Conservation (phyloP, 768 basidiomycete species). For the Podaxis sp. region DNA sequence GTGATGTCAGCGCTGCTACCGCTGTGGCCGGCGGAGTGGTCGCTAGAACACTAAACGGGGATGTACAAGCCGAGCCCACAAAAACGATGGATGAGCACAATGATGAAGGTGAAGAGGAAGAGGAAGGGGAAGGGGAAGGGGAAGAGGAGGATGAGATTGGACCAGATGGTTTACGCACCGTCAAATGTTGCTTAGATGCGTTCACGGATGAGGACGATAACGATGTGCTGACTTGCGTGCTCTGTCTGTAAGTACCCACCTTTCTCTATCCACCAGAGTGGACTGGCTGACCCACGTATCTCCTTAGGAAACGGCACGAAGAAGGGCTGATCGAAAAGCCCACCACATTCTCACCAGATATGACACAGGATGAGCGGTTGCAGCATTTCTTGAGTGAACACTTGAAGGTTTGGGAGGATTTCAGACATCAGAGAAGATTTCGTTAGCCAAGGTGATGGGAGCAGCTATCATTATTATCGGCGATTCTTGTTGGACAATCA, state of each 20-base stretch:
- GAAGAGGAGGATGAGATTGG: conserved; percentile 34
- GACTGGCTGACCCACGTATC: not conserved
- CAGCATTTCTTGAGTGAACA: conserved; percentile 48
- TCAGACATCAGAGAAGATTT: conserved; percentile 14
- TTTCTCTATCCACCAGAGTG: not conserved
- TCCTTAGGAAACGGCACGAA: conserved; percentile 30
- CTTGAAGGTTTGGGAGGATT: conserved; percentile 41
- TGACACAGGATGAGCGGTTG: conserved; percentile 38
- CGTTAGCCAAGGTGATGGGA: not conserved
- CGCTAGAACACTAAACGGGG: not conserved
- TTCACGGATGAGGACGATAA: conserved; percentile 34
- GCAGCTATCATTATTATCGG: not conserved
- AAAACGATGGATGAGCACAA: conserved; percentile 1
- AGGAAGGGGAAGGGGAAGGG: conserved; percentile 17
- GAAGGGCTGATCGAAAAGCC: conserved; percentile 16
- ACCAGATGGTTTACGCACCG: conserved; percentile 35
- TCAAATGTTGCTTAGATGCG: conserved; percentile 37
- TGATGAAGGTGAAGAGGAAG: conserved; percentile 24
- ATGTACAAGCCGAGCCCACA: not conserved
- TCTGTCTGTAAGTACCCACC: conserved; percentile 45
- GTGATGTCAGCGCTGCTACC: not conserved
- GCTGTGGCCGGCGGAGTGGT: not conserved
- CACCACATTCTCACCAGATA: conserved; percentile 24
- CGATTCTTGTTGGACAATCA: not conserved
- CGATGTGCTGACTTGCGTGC: conserved; percentile 33